Evolutionary conservation across 345 rosid genomes (phyloP).

Genomic region (Eucalyptus tenuipes): DNA sequence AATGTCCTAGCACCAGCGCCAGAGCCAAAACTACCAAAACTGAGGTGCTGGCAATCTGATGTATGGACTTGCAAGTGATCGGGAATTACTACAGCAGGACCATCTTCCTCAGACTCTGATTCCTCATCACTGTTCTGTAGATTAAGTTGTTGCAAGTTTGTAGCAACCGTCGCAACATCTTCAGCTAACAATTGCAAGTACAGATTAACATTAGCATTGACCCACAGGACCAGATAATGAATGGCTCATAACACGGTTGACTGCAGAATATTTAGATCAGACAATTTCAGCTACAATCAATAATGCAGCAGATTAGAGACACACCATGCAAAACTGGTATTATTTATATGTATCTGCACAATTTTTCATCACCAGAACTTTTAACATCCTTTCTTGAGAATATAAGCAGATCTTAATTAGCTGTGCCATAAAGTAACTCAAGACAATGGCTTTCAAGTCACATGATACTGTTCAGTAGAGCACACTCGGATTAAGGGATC

Average conservation of each 20-base stretch:
- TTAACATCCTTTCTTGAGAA: neutral
- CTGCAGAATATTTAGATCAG: neutral
- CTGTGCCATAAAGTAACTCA: neutral
- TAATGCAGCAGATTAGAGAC: neutral
- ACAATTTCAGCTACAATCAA: neutral
- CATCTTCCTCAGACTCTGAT: constrained; percentile 42
- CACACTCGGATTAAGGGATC: neutral
- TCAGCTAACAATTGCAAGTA: constrained; percentile 29
- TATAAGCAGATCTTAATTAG: neutral
- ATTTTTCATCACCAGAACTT: neutral
- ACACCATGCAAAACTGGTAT: neutral
- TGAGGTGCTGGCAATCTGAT: constrained; percentile 78
- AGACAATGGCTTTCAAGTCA: neutral
- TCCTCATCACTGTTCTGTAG: constrained; percentile 45
- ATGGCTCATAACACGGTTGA: neutral
- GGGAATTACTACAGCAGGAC: constrained; percentile 81
- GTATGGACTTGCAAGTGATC: constrained; percentile 82
- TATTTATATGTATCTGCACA: neutral
- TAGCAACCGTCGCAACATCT: constrained; percentile 40
- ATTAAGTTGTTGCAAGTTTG: constrained; percentile 43
- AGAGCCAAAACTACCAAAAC: constrained; percentile 94
- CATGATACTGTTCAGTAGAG: neutral
- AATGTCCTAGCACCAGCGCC: constrained; percentile 32
- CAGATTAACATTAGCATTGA: neutral
- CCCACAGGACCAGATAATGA: neutral